Percentiles rank a stretch among this genome's conserved stretches.
Conservation (phyloP, 257 asterid genomes). For the Mitragyna speciosa region DNA sequence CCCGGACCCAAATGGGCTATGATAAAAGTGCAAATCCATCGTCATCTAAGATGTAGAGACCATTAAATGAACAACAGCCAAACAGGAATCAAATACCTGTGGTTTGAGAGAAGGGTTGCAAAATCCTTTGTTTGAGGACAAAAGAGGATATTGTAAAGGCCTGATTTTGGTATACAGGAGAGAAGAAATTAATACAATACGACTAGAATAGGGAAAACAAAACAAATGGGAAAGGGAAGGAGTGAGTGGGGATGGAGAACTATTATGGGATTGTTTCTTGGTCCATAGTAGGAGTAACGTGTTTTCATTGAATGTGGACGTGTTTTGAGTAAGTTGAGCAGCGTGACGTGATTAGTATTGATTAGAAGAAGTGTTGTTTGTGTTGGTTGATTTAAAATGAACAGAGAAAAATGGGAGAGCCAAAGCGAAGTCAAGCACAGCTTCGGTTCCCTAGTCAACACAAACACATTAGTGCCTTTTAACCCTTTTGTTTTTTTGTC, state of each 20-base stretch:
- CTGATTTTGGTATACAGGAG: not conserved
- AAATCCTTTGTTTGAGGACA: not conserved
- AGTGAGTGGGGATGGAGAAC: not conserved
- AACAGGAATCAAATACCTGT: not conserved
- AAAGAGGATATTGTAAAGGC: not conserved
- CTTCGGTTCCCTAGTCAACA: not conserved
- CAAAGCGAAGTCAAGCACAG: too few relatives aligned
- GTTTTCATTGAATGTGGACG: conserved; percentile 25
- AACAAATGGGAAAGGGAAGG: not conserved
- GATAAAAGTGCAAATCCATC: not conserved
- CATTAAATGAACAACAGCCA: not conserved
- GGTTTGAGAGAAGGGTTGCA: not conserved
- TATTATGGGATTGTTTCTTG: not conserved
- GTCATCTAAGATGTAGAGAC: too few relatives aligned
- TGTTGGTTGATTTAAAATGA: not conserved
- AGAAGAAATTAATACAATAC: not conserved
- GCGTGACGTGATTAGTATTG: not conserved
- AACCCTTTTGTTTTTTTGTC: too few relatives aligned
- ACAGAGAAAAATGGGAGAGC: too few relatives aligned
- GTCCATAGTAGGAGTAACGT: not conserved
- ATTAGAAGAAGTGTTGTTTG: not conserved
- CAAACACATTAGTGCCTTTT: not conserved
- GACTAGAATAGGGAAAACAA: not conserved
- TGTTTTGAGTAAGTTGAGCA: not conserved
- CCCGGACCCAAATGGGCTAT: not conserved